A percentile compares a stretch with the other conserved stretches of the same genome.
Conservation (phyloP, 257 asterid species). For the Euphrasia confusa region DNA sequence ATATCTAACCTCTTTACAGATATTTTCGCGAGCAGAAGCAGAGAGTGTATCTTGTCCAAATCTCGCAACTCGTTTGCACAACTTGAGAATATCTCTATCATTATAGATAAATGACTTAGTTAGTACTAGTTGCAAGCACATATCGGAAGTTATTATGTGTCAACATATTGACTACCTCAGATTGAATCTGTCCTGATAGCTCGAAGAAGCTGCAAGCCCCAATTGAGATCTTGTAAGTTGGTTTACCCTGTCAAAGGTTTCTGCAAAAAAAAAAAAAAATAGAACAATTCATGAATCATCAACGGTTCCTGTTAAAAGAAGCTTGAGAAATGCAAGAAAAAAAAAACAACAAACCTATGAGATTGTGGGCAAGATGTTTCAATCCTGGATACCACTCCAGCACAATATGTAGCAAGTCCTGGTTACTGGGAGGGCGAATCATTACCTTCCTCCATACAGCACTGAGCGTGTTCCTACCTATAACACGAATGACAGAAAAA, state of each 20-base stretch:
- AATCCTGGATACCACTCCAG: constrained; percentile 66
- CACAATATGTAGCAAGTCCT: constrained; percentile 57
- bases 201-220: constrained; percentile 38
- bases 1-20: constrained; percentile 65
- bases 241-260: constrained; percentile 60
- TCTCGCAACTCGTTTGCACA: constrained; percentile 73
- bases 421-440: constrained; percentile 48
- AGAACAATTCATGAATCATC: constrained; percentile 8
- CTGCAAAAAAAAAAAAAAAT: constrained; percentile 39
- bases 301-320: constrained; percentile 6
- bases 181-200: constrained; percentile 67
- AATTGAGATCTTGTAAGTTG: constrained; percentile 40
- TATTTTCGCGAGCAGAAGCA: constrained; percentile 40
- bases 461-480: constrained; percentile 65
- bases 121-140: constrained; percentile 20
- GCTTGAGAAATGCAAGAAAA: constrained; percentile 4
- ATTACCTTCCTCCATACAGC: constrained; percentile 84
- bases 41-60: constrained; percentile 42
- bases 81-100: constrained; percentile 82
- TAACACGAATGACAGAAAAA: constrained; percentile 20
- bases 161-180: constrained; percentile 43
- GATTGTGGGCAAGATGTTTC: constrained; percentile 46
- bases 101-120: constrained; percentile 24
- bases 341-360: constrained; percentile 49
- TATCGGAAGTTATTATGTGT: background rate